phyloP scores from a whole-genome alignment of 768 basidiomycete genomes.

The Phylloporus sp. region DNA sequence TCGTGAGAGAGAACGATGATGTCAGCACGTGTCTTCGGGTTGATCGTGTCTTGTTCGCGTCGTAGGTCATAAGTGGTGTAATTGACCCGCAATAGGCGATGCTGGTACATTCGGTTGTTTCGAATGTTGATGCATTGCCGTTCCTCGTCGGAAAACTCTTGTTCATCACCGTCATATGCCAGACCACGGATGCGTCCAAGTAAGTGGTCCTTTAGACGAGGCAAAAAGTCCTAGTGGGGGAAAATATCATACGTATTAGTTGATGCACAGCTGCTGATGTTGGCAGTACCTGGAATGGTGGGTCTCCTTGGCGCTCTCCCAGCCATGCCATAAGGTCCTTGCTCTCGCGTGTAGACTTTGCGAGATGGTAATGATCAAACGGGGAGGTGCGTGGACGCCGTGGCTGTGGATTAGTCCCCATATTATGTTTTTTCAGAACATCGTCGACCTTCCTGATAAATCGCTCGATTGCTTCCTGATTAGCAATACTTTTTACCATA shows the following conservation, averaged over 20 bases:
- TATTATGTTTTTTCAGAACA: too few relatives aligned
- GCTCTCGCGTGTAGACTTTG: constrained; percentile 3
- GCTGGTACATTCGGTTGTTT: constrained; percentile 17
- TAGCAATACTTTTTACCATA: constrained; percentile 25
- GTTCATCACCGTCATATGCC: constrained; percentile 27
- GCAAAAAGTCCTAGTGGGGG: constrained; percentile 17
- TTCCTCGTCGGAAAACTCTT: constrained; percentile 20
- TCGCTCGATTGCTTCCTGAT: constrained; percentile 15
- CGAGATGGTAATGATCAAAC: constrained; percentile 20
- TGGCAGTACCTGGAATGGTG: constrained; percentile 16
- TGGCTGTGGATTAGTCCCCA: neutral
- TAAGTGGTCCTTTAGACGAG: constrained; percentile 17
- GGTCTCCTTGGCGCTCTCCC: constrained; percentile 13
- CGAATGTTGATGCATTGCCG: constrained; percentile 17
- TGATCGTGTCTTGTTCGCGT: constrained; percentile 36
- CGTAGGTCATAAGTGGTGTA: constrained; percentile 28
- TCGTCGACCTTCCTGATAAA: constrained; percentile 14
- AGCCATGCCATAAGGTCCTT: constrained; percentile 13
- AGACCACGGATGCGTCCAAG: constrained; percentile 6
- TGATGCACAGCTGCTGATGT: too few relatives aligned
- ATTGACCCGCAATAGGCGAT: constrained; percentile 22
- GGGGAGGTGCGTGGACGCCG: neutral
- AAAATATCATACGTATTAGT: too few relatives aligned
- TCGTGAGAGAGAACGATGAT: constrained; percentile 32
- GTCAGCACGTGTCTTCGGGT: constrained; percentile 30